Base-by-base conservation (phyloP, 2,329 filamentous ascomycete species). In the Epichloe amarillans region DNA sequence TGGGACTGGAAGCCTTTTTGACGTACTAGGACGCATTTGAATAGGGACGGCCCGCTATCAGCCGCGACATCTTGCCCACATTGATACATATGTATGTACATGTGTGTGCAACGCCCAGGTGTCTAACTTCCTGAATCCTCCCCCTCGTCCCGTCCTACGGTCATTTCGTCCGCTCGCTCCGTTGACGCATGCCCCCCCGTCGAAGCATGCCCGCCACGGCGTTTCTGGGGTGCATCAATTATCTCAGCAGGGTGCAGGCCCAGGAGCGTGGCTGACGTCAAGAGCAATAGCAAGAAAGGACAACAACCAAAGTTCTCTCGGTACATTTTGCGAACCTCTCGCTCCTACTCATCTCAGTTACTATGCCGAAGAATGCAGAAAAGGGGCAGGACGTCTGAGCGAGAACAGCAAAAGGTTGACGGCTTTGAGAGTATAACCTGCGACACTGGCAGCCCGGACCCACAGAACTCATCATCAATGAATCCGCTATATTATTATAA, bases 41-140 rank as follows among this genome's bases (percentile, higher is more conserved):
- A 45, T 14, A 30, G 49, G 46, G 39, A 51, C 49, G 45, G 52
- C 52, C 52, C 52, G 52, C 36, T n/a, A 8, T 45, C 51, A 48
- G 44, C 45, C 51, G 19, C 45, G 11, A 15, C 41, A 49, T 26
- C 17, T 33, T 36, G 46, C 19, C 41, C 6, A 21, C 33, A 35
- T 43, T 43, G 47, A 35, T 14, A 7, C 2, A 2, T 19, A 19
- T 19, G 19, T 19, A 19, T 17, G 15, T 23, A 1, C 14, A 7
- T 38, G 14, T 38, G 35, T 19, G 43, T 49, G 21, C 45, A 30
- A 43, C 23, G 14, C 17, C 35, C 35, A 14, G 35, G 7, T 39
- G 23, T 26, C 4, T 21, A 14, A 10, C 23, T 36, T 36, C 19
- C 39, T 48, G 38, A 10, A 10, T 17, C 30, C 2, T 44, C 42